A percentile compares a stretch with the other conserved stretches of the same genome.
These are phyloP conservation scores for Geotrichum reessii DNA, from an alignment of 1,139 yeast genomes.

Conservation along the genomic window DNA sequence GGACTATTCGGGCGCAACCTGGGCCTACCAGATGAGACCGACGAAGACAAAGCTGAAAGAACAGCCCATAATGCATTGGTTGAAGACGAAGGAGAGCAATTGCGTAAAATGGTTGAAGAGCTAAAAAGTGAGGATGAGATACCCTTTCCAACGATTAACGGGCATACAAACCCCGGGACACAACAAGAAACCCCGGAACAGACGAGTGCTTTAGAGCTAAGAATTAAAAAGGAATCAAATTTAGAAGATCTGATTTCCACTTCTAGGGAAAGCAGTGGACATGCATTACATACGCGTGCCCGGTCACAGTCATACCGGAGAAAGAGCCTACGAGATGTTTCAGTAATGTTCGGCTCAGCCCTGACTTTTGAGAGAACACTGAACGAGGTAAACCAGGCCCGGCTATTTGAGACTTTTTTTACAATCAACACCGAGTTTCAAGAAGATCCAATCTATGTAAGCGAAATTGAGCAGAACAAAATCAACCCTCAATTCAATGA, in stretches of 20 bases:
- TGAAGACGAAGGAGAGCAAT: not conserved
- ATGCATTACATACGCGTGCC: not conserved
- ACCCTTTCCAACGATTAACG: not conserved
- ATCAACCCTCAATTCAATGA: slow-evolving; percentile 18
- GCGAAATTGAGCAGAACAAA: slow-evolving; percentile 10
- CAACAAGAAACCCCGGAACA: not conserved
- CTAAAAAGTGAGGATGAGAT: not conserved
- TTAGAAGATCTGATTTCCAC: not conserved
- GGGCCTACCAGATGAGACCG: not conserved
- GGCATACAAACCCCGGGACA: not conserved
- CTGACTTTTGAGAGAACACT: slow-evolving; percentile 10
- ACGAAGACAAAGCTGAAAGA: not conserved
- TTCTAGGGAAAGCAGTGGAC: not conserved
- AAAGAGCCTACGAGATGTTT: slow-evolving; percentile 12
- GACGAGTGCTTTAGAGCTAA: not conserved
- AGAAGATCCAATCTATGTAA: slow-evolving; percentile 17
- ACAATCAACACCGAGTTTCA: slow-evolving; percentile 11
- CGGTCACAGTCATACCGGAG: slow-evolving; percentile 12
- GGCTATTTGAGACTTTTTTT: slow-evolving; percentile 9
- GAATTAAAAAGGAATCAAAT: not conserved
- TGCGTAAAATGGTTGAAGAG: not conserved
- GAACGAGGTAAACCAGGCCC: slow-evolving; percentile 1
- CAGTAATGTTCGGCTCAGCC: slow-evolving; percentile 12
- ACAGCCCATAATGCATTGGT: not conserved
- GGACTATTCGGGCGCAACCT: slow-evolving; percentile 14